These are phyloP conservation scores for Petasospora rhodanensis DNA, from an alignment of 1,139 yeast genomes.

Conservation along the genomic window DNA sequence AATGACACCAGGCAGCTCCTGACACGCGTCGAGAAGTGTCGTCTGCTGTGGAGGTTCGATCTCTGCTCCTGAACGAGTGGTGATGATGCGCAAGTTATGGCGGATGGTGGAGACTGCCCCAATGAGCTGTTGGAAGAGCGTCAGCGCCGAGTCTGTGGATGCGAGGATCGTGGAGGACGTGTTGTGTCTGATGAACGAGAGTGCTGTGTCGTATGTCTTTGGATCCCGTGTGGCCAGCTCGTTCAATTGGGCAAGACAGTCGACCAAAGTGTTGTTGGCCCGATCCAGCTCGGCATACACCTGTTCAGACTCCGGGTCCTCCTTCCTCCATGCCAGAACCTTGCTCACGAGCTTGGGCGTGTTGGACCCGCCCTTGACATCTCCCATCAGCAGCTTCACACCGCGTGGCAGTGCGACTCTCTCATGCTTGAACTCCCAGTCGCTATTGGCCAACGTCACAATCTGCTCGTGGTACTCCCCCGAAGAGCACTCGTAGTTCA, in stretches of 20 bases:
- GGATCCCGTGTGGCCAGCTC: constrained; percentile 28
- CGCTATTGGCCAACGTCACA: constrained; percentile 35
- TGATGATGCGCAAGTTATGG: constrained; percentile 49
- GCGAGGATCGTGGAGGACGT: constrained; percentile 19
- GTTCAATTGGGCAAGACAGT: constrained; percentile 40
- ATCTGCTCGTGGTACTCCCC: constrained; percentile 30
- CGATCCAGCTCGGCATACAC: constrained; percentile 53
- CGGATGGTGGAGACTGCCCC: constrained; percentile 48
- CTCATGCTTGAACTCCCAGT: constrained; percentile 56
- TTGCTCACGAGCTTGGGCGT: constrained; percentile 85
- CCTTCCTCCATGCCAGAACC: constrained; percentile 66
- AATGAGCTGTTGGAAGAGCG: constrained; percentile 27
- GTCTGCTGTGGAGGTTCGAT: constrained; percentile 85
- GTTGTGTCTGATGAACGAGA: constrained; percentile 23
- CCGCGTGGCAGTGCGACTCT: constrained; percentile 64
- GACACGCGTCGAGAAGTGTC: constrained; percentile 56
- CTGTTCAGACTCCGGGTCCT: constrained; percentile 42
- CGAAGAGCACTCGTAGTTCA: constrained; percentile 26
- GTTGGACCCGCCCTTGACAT: constrained; percentile 86
- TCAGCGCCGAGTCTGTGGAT: constrained; percentile 12
- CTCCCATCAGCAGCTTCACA: constrained; percentile 81
- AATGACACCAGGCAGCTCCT: constrained; percentile 60
- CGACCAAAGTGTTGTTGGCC: constrained; percentile 56
- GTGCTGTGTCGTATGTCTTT: constrained; percentile 25
- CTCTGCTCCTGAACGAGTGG: constrained; percentile 70